Evolutionary conservation across 805 yeast genomes (phyloP).

Genomic region (Blastobotrys attinorum): DNA sequence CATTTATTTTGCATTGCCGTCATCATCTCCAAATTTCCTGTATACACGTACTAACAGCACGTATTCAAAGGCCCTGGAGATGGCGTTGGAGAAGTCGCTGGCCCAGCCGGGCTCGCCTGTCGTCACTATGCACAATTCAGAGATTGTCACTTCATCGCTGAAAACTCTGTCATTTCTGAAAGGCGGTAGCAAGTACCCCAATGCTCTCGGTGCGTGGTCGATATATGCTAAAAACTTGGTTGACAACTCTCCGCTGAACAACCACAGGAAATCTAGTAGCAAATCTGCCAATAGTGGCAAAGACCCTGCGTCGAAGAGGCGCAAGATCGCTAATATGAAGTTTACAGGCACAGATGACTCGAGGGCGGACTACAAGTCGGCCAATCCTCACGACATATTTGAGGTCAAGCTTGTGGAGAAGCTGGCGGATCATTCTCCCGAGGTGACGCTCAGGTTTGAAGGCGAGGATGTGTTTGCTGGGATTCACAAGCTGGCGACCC

Average conservation of each 20-base stretch:
- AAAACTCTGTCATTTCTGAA: slow-evolving; percentile 49
- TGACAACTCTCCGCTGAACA: slow-evolving; percentile 48
- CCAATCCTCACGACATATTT: slow-evolving; percentile 1
- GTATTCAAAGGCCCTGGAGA: slow-evolving; percentile 48
- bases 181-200: slow-evolving; percentile 55
- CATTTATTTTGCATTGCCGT: slow-evolving; percentile 57
- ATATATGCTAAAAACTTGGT: slow-evolving; percentile 56
- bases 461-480: slow-evolving; percentile 79
- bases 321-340: not conserved
- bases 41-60: slow-evolving; percentile 43
- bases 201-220: slow-evolving; percentile 66
- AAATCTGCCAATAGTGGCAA: not conserved
- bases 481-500: slow-evolving; percentile 54
- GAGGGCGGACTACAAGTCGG: not conserved
- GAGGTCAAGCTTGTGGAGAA: slow-evolving; percentile 1
- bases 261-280: not conserved
- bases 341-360: not conserved
- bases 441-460: slow-evolving; percentile 32
- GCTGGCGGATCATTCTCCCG: slow-evolving; percentile 6
- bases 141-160: slow-evolving; percentile 37
- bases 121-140: slow-evolving; percentile 32
- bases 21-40: slow-evolving; percentile 57
- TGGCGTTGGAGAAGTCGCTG: slow-evolving; percentile 49
- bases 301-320: not conserved
- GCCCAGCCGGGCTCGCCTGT: slow-evolving; percentile 39